Conservation (phyloP, 75 land plant genomes). For the Ceratopteris richardii region DNA sequence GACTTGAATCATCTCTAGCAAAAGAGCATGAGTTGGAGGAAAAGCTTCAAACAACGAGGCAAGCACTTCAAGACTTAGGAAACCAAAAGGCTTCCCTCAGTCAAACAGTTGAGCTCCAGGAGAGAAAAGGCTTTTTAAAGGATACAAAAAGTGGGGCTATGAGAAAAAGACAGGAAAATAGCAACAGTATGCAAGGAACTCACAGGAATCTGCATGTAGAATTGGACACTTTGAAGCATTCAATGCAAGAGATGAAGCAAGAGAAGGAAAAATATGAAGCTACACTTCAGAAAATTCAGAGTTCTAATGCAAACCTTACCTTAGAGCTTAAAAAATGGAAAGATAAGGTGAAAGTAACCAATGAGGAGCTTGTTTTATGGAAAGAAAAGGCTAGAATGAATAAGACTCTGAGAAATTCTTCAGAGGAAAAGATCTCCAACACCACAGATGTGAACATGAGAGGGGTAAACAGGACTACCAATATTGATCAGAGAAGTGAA, state of each 20-base stretch:
- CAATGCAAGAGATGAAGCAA: not conserved
- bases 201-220: not conserved
- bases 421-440: conserved; percentile 2
- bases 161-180: not conserved
- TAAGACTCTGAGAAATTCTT: not conserved
- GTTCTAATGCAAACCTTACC: not conserved
- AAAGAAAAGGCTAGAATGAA: not conserved
- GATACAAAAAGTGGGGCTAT: not conserved
- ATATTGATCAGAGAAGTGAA: conserved; percentile 8
- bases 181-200: too few relatives aligned
- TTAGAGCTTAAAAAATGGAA: not conserved
- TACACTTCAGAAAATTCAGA: not conserved
- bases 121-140: not conserved
- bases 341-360: not conserved
- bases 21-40: not conserved
- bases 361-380: not conserved
- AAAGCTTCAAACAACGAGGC: not conserved
- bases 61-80: not conserved
- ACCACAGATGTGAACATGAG: not conserved
- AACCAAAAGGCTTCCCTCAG: too few relatives aligned
- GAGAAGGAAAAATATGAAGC: not conserved
- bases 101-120: not conserved
- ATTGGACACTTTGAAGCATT: not conserved
- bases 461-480: not conserved
- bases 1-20: not conserved